phyloP scores from a whole-genome alignment of 129 eudicot species.

The Lactuca saligna region DNA sequence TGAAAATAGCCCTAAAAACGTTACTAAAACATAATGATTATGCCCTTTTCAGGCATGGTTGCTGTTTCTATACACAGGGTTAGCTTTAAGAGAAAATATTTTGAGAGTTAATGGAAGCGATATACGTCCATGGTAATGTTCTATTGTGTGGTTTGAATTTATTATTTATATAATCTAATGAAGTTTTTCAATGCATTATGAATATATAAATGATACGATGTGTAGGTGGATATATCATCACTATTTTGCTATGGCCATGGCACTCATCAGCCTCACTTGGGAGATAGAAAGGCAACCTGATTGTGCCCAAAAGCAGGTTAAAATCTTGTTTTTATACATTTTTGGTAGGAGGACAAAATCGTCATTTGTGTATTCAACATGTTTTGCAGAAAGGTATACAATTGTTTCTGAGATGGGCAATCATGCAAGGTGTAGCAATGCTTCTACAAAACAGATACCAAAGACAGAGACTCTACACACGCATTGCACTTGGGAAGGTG shows the following conservation, averaged over 20 bases:
- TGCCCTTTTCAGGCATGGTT: constrained; percentile 80
- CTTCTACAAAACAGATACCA: constrained; percentile 94
- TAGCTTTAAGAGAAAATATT: constrained; percentile 93
- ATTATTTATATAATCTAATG: neutral
- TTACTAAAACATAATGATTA: constrained; percentile 13
- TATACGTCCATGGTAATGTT: constrained; percentile 89
- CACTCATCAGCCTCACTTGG: constrained; percentile 96
- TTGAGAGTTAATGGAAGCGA: constrained; percentile 97
- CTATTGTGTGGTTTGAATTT: constrained; percentile 1
- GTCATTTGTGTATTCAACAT: constrained; percentile 22
- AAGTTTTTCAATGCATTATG: neutral
- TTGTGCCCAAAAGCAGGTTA: constrained; percentile 84
- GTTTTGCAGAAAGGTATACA: constrained; percentile 76
- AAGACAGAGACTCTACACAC: constrained; percentile 91
- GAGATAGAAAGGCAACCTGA: constrained; percentile 86
- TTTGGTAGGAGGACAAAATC: neutral
- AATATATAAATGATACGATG: constrained; percentile 19
- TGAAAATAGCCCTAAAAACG: neutral
- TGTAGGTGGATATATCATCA: constrained; percentile 99
- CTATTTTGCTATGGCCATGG: constrained; percentile 96
- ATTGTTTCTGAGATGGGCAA: constrained; percentile 86
- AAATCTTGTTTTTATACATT: constrained; percentile 7
- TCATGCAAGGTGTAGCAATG: constrained; percentile 98
- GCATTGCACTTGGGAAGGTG: constrained; percentile 97
- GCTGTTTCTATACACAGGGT: constrained; percentile 83